Base-by-base conservation (phyloP, 2,329 filamentous ascomycete genomes). In the Pseudocercospora eumusae region DNA sequence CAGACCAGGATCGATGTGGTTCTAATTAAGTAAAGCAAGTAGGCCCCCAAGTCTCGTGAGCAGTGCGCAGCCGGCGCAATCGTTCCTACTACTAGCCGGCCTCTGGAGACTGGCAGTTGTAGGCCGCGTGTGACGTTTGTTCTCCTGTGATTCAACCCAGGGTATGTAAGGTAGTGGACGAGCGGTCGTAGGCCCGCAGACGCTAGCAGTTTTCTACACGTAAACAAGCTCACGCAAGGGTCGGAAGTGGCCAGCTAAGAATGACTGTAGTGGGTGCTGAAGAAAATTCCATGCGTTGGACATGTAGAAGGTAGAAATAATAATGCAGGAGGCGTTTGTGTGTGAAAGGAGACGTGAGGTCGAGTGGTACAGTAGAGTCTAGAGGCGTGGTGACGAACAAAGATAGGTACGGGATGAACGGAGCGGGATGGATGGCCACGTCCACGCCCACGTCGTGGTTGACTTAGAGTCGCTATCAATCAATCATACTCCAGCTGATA, bases 21-120 rank as follows among this genome's bases (percentile, higher is more conserved):
- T 62, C 60, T 42, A 9, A 61, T 65, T 59, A 23, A 56, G 61
- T 57, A 62, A 64, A 55, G 54, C 13, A 31, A 57, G 42, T 36
- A 40, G 47, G 59, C 54, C 18, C 33, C 56, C n/a, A 60, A 59
- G 60, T 57, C 53, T 62, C 54, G 60, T 62, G 57, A 62, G 60
- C 15, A 36, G 57, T 52, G 25, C 36, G 59, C 59, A 25, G 40
- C 45, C 36, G 60, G 60, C 60, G 59, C 59, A 54, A 60, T 50
- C 56, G 47, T 40, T 36, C 44, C 27, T 18, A 52, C n/a, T n/a
- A n/a, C n/a, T n/a, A n/a, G 33, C 50, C 47, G 47, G 25, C 25
- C 25, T 28, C 31, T 36, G 18, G 25, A 25, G 20, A n/a, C n/a
- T n/a, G n/a, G n/a, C n/a, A n/a, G n/a, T n/a, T n/a, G 27, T 23